Evolutionary conservation across 495 filamentous ascomycete genomes (phyloP), one percentile per base, ranked within the genome.

Genomic region (Terfezia claveryi): DNA sequence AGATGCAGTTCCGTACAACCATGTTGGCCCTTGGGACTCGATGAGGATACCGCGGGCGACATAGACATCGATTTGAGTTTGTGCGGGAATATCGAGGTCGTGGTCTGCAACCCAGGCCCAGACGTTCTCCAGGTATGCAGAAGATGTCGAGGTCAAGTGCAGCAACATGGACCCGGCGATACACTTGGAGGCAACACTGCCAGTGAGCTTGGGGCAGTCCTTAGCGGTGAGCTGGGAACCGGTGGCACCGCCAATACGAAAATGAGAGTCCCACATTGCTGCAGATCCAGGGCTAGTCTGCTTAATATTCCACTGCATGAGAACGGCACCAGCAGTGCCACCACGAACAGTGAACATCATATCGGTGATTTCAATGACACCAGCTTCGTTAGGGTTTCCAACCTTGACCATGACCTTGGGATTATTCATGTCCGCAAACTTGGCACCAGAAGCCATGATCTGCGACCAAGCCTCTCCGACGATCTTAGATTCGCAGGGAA

Each of bases 231-330:
- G 68, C 11, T 66, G 62, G 23, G 69, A 65, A 44, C 65, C 67
- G 11, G 72, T 74, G 2, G 73, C 65, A 17, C 79, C 78, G 52
- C 78, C 81, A 23, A 82, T 72, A 20, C 73, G 71, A 59, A 80
- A 68, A 36, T 77, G 70, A 4, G 68, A 66, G 63, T 78, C 76
- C 73, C 74, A 79, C 56, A 80, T 59, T 0, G 69, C 74, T 36
- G 79, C 76, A 51, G 79, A 74, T 0, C 77, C 78, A 0, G 73
- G 73, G 8, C 62, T 56, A 7, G 66, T 65, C 9, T 68, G 71
- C 10, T 61, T 54, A 51, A 87, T 65, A 64, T 87, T 87, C 76
- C 78, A 87, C 65, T 87, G 74, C 54, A 92, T 78, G 37, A 87
- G 72, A 14, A 79, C 76, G 38, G 81, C 83, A 20, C 85, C 85